phyloP scores from a whole-genome alignment of 805 yeast genomes.

The Starmerella potacharoeniae region DNA sequence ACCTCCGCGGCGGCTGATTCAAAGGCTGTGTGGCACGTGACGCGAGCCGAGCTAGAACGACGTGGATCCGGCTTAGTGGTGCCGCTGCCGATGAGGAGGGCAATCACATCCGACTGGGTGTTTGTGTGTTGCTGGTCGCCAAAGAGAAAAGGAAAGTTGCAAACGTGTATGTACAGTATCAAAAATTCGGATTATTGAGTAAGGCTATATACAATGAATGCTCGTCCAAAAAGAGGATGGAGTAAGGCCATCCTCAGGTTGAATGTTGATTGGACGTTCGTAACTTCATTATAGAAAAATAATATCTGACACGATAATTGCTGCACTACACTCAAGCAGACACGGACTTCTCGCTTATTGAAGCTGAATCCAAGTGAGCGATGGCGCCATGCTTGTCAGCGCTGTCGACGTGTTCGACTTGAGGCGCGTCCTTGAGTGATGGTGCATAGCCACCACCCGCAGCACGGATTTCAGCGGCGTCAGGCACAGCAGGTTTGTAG shows the following conservation, averaged over 20 bases:
- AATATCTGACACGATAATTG: not conserved
- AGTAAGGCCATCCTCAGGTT: too few relatives aligned
- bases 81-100: too few relatives aligned
- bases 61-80: too few relatives aligned
- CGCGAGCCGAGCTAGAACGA: too few relatives aligned
- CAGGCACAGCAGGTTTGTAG: constrained; percentile 19
- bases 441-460: constrained; percentile 27
- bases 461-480: constrained; percentile 22
- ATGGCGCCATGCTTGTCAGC: not conserved
- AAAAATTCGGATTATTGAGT: not conserved
- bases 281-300: not conserved
- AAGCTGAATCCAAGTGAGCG: not conserved
- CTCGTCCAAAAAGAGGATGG: not conserved
- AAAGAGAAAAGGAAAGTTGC: too few relatives aligned
- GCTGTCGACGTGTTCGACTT: not conserved
- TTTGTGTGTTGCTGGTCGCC: too few relatives aligned
- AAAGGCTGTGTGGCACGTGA: too few relatives aligned
- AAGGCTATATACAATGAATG: not conserved
- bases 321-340: not conserved
- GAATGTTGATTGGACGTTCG: not conserved
- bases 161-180: not conserved
- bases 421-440: constrained; percentile 9
- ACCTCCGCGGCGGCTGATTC: not conserved
- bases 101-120: too few relatives aligned
- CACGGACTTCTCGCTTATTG: not conserved